Conservation (phyloP, 2,329 filamentous ascomycete species). For the Aureobasidium namibiae region DNA sequence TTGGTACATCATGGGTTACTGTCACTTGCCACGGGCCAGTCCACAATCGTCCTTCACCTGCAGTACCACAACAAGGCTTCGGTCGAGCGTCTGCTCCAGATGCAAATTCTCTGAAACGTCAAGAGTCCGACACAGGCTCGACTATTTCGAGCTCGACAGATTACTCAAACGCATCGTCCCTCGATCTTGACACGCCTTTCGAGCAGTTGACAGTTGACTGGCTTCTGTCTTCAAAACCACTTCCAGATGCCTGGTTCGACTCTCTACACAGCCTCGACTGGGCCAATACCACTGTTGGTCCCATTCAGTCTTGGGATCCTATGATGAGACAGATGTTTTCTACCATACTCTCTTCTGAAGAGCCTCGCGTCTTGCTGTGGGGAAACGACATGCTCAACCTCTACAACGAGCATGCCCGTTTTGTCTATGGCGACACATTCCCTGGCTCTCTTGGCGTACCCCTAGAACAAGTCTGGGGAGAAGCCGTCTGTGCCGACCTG, state of each 20-base stretch:
- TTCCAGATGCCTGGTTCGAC: neutral
- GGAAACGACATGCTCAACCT: neutral
- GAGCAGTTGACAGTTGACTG: neutral
- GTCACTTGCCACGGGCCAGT: neutral
- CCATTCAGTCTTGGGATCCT: neutral
- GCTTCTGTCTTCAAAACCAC: neutral
- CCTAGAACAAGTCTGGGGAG: slow-evolving; percentile 5
- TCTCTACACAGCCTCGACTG: neutral
- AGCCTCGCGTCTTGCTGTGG: slow-evolving; percentile 7
- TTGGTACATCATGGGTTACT: neutral
- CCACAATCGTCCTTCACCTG: neutral
- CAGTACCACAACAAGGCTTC: neutral
- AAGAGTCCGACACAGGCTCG: neutral
- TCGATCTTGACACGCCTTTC: neutral
- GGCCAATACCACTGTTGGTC: neutral
- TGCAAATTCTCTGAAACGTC: neutral
- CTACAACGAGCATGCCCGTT: neutral
- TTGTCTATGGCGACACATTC: neutral
- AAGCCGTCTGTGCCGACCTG: neutral
- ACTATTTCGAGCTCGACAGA: neutral
- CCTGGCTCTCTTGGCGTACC: slow-evolving; percentile 13
- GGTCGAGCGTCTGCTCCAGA: neutral
- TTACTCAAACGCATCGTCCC: neutral
- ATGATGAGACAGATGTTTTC: neutral
- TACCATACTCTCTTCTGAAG: neutral